Percentiles rank a stretch among this genome's conserved stretches.
These are phyloP conservation scores for Aspergillus egyptiacus DNA, from an alignment of 495 filamentous ascomycete genomes.

Conservation along the genomic window DNA sequence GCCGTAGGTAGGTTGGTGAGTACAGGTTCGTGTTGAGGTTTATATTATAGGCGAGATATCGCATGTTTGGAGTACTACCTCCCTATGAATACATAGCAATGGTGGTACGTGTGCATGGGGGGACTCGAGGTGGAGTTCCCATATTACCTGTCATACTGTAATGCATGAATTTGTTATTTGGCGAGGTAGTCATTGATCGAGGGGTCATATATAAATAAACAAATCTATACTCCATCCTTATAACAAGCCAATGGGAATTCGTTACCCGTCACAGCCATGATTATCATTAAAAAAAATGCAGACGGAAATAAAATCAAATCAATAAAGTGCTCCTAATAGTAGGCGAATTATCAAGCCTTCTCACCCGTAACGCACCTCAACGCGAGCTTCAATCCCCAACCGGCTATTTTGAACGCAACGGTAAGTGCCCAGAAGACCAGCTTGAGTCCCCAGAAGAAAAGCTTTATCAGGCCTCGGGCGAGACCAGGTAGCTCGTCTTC, in stretches of 20 bases:
- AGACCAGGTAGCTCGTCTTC: constrained; percentile 37
- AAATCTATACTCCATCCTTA: too few species aligned
- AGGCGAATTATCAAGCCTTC: constrained; percentile 10
- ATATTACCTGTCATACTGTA: too few species aligned
- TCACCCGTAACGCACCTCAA: constrained; percentile 24
- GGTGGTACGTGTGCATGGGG: too few species aligned
- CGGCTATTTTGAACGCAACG: constrained; percentile 32
- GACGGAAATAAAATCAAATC: background rate
- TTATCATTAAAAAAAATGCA: background rate
- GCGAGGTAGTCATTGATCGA: too few species aligned
- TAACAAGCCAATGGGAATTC: too few species aligned
- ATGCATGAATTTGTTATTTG: too few species aligned
- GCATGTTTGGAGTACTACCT: too few species aligned
- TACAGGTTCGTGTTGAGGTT: too few species aligned
- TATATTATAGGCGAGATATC: too few species aligned
- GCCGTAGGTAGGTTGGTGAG: too few species aligned
- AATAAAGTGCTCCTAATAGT: background rate
- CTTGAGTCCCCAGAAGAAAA: constrained; percentile 37
- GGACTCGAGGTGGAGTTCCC: too few species aligned
- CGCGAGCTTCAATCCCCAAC: constrained; percentile 33
- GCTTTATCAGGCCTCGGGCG: constrained; percentile 27
- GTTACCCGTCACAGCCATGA: background rate
- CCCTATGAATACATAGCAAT: too few species aligned
- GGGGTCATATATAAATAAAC: background rate
- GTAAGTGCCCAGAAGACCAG: constrained; percentile 34